Base-by-base conservation (phyloP, 2,329 filamentous ascomycete species). In the Zasmidium angulare region DNA sequence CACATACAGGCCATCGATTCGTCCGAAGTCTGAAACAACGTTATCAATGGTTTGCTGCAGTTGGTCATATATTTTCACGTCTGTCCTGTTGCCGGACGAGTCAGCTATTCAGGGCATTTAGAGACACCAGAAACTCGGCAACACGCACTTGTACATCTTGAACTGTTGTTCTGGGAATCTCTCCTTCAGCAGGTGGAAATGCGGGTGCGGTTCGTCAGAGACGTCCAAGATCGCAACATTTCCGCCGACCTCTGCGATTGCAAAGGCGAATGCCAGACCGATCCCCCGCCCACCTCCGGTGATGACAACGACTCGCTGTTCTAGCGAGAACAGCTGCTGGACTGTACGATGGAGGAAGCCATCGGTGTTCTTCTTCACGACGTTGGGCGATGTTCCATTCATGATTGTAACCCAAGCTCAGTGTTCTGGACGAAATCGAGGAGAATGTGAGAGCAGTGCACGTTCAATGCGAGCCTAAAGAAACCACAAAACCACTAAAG, bases 241-340 rank as follows among this genome's bases (percentile, higher is more conserved):
- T 29, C 48, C 55, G 12, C 55, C 55, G n/a, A 48, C 19, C 31
- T 57, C 48, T 19, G 48, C 49, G 4, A 57, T 29, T 2, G 47
- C 47, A 46, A 57, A 57, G n/a, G 55, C 48, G 17, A 57, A 52
- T 11, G 55, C 55, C 17, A 57, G 46, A 20, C 55, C 55, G n/a
- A 57, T 57, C 2, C 55, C 55, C 2, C 55, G 47, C 2, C 48
- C 55, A 6, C 55, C 55, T 51, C 55, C 55, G 7, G 55, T 57
- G 26, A 57, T 57, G 26, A 57, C 47, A 29, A 57, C 23, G 1
- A 31, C 46, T 46, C 55, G 26, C 11, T 19, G 20, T 24, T 50
- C 22, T 2, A 57, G 49, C 47, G 55, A 57, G 29, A 57, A 52
- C 7, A 57, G 22, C 24, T 57, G 48, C 22, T 56, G 43, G 10